A percentile compares a stretch with the other conserved stretches of the same genome.
phyloP scores from a whole-genome alignment of 148 eudicot species.

The Camellia granthamiana region DNA sequence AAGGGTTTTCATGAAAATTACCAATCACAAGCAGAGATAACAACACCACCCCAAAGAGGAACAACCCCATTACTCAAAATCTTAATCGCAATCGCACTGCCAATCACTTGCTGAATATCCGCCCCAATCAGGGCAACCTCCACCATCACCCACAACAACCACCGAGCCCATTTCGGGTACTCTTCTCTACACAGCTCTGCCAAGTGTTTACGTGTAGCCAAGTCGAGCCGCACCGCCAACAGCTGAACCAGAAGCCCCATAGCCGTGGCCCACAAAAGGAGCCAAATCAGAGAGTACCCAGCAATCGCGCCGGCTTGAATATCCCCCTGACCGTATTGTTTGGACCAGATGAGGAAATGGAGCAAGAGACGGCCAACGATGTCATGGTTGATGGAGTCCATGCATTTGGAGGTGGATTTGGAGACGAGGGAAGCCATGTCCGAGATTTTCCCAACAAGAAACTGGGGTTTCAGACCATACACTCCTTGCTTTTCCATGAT shows the following conservation, averaged over 20 bases:
- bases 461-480: too few species aligned
- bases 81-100: slow-evolving; percentile 94
- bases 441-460: too few species aligned
- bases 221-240: slow-evolving; percentile 79
- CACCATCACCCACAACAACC: slow-evolving; percentile 80
- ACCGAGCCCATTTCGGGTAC: slow-evolving; percentile 88
- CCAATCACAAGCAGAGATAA: slow-evolving; percentile 93
- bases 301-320: slow-evolving; percentile 93
- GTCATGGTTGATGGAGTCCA: too few species aligned
- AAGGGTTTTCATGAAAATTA: slow-evolving; percentile 18
- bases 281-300: slow-evolving; percentile 85
- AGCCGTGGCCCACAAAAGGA: slow-evolving; percentile 88
- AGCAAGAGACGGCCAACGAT: too few species aligned
- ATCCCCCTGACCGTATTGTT: slow-evolving; percentile 45
- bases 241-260: slow-evolving; percentile 90
- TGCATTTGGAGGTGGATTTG: too few species aligned
- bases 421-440: too few species aligned
- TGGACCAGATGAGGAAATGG: too few species aligned
- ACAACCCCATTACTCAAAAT: slow-evolving; percentile 69
- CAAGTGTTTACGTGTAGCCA: slow-evolving; percentile 84
- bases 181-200: slow-evolving; percentile 91
- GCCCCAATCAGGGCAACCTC: slow-evolving; percentile 85
- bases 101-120: slow-evolving; percentile 97
- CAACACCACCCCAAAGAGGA: slow-evolving; percentile 97
- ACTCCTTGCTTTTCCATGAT: too few species aligned